Evolutionary conservation across 2,329 filamentous ascomycete species (phyloP).

Genomic region (Cladosporium sp.): DNA sequence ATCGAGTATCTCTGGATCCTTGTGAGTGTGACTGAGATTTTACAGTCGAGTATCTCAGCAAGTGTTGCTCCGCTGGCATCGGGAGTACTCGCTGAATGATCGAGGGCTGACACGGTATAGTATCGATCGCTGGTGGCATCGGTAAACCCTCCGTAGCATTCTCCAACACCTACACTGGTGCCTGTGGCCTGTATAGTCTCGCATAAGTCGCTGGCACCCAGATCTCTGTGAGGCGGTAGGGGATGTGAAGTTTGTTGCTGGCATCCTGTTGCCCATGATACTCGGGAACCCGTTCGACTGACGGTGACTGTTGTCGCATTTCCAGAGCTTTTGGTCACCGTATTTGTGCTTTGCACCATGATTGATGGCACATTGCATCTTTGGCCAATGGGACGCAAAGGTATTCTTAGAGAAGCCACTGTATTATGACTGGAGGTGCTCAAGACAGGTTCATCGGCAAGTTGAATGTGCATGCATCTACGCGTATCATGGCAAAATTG

Average conservation of each 20-base stretch:
- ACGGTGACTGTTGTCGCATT: neutral
- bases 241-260: neutral
- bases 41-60: slow-evolving; percentile 5
- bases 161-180: neutral
- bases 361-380: neutral
- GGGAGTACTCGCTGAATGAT: neutral
- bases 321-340: neutral
- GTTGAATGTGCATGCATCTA: slow-evolving; percentile 5
- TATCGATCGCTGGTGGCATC: neutral
- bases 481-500: slow-evolving; percentile 12
- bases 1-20: slow-evolving; percentile 24
- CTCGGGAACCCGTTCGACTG: neutral
- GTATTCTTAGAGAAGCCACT: neutral
- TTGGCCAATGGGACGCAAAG: neutral
- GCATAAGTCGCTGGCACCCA: neutral
- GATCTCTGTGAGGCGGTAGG: neutral
- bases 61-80: neutral
- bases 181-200: neutral
- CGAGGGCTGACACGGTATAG: neutral
- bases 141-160: neutral
- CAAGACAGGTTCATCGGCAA: neutral
- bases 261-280: neutral
- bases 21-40: slow-evolving; percentile 13
- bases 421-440: neutral
- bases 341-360: neutral